A percentile compares a stretch with the other conserved stretches of the same genome.
Conservation (phyloP, 148 eudicot genomes). For the Chenopodium album region DNA sequence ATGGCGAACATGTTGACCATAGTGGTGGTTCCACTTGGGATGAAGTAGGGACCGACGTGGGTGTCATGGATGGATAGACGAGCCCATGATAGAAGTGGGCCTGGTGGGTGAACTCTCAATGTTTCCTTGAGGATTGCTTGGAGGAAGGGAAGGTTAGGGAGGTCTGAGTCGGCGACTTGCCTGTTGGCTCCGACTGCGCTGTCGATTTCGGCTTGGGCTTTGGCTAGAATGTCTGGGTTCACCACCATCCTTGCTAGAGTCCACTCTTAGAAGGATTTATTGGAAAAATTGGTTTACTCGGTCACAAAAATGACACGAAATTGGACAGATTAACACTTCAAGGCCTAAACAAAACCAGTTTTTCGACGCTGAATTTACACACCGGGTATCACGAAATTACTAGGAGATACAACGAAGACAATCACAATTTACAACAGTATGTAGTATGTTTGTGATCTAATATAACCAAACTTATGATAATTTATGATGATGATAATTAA, state of each 20-base stretch:
- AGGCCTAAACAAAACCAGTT: too few relatives aligned
- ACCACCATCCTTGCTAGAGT: constrained; percentile 86
- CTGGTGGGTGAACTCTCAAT: constrained; percentile 86
- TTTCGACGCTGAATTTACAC: too few relatives aligned
- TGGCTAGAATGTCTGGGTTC: constrained; percentile 84
- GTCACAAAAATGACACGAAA: too few relatives aligned
- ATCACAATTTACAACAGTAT: too few relatives aligned
- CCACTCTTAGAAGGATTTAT: constrained; percentile 50
- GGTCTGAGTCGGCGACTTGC: constrained; percentile 55
- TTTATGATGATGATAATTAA: too few relatives aligned
- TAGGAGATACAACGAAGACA: too few relatives aligned
- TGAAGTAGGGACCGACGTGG: constrained; percentile 57
- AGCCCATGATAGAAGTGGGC: constrained; percentile 96
- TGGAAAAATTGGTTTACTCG: too few relatives aligned
- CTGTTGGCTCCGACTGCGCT: constrained; percentile 34
- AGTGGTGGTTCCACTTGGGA: constrained; percentile 88
- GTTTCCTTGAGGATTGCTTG: constrained; percentile 79
- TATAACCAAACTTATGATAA: too few relatives aligned
- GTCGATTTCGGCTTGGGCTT: constrained; percentile 76
- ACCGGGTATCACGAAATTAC: too few relatives aligned
- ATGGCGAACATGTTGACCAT: constrained; percentile 99
- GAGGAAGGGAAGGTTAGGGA: constrained; percentile 70
- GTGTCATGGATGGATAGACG: constrained; percentile 86
- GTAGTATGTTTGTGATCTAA: too few relatives aligned
- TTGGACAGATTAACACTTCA: too few relatives aligned